phyloP scores from a whole-genome alignment of 2,329 filamentous ascomycete genomes.

The Fusarium circinatum region DNA sequence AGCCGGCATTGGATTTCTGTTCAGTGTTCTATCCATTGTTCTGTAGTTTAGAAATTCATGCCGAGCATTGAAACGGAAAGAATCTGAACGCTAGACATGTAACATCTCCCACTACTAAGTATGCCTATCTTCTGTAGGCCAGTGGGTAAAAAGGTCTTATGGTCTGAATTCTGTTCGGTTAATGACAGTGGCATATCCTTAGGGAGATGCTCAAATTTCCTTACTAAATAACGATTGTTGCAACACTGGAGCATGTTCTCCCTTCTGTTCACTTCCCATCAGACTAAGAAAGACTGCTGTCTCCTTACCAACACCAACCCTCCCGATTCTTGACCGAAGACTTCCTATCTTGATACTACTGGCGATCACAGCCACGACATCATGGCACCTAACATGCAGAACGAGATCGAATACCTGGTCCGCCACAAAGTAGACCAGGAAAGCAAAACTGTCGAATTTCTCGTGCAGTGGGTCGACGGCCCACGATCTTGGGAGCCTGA shows the following conservation, averaged over 20 bases:
- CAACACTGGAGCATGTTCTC: neutral
- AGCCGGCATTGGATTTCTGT: neutral
- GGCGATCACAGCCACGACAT: neutral
- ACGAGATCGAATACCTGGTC: neutral
- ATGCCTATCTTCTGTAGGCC: fast-evolving
- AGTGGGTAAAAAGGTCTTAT: fast-evolving
- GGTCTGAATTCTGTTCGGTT: fast-evolving
- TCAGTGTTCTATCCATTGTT: neutral
- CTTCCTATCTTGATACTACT: neutral
- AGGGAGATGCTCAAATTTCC: neutral
- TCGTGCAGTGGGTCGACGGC: neutral
- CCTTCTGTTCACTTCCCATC: neutral
- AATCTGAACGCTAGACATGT: fast-evolving
- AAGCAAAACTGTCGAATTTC: neutral
- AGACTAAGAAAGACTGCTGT: neutral
- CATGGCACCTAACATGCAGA: neutral
- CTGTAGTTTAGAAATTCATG: fast-evolving
- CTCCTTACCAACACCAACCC: neutral
- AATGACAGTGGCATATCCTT: neutral
- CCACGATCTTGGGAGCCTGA: neutral
- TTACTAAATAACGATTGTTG: neutral
- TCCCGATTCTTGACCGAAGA: neutral
- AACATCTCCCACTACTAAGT: neutral
- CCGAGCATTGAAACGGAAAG: neutral
- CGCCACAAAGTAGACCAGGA: fast-evolving